phyloP scores from a whole-genome alignment of 768 basidiomycete species.

The Lactarius hengduanensis region DNA sequence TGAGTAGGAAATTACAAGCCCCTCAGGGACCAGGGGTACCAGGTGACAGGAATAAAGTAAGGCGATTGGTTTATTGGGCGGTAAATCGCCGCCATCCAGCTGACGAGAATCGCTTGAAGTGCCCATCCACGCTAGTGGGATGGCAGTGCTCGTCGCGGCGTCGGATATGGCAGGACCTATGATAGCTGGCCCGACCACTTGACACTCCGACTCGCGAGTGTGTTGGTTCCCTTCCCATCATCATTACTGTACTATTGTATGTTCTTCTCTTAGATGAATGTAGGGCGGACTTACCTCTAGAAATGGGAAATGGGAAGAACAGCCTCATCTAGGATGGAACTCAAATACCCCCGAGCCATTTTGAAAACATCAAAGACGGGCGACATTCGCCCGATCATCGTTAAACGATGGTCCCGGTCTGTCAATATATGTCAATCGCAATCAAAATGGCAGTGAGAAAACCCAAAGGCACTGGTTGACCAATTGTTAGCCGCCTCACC shows the following conservation, averaged over 20 bases:
- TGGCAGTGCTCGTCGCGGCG: no score
- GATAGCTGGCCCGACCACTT: background rate
- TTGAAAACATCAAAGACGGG: background rate
- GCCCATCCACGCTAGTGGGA: background rate
- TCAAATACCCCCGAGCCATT: background rate
- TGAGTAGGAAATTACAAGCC: no score
- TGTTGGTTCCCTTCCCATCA: background rate
- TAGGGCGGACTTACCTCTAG: background rate
- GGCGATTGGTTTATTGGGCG: background rate
- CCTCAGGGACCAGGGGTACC: background rate
- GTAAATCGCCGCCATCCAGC: background rate
- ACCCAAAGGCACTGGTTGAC: background rate
- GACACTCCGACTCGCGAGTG: background rate
- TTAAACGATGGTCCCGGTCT: background rate
- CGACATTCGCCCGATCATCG: background rate
- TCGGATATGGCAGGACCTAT: no score
- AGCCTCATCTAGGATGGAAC: no score
- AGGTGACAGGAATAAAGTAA: no score
- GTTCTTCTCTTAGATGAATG: background rate
- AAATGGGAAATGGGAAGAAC: background rate
- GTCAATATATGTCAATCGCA: background rate
- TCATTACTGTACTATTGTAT: background rate
- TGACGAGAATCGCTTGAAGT: background rate
- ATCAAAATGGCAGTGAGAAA: background rate
- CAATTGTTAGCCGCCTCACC: background rate